These are phyloP conservation scores for Cytospora mali DNA, from an alignment of 2,329 filamentous ascomycete genomes.

Conservation along the genomic window DNA sequence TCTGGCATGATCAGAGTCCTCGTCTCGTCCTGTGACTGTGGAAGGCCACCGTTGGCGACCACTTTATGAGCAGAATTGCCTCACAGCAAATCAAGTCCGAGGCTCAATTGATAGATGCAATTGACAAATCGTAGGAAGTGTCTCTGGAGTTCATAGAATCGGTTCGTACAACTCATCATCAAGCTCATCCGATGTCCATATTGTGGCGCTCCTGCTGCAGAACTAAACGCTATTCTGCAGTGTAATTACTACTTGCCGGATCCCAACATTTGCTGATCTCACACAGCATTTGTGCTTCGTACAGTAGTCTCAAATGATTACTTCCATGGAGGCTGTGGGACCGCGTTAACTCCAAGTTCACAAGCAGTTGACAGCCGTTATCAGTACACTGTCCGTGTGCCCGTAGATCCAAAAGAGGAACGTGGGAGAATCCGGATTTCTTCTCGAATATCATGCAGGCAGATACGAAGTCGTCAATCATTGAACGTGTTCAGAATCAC, in stretches of 20 bases:
- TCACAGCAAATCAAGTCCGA: background rate
- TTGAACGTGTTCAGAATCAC: background rate
- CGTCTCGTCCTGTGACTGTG: background rate
- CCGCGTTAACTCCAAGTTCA: background rate
- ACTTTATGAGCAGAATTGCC: background rate
- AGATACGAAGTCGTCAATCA: constrained; percentile 15
- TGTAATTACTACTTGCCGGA: constrained; percentile 20
- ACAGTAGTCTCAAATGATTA: constrained; percentile 1
- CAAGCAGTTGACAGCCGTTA: constrained; percentile 14
- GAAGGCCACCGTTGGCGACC: background rate
- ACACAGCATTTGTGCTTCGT: constrained; percentile 20
- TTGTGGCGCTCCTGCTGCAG: constrained; percentile 12
- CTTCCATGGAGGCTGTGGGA: constrained; percentile 8
- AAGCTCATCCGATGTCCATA: constrained; percentile 3
- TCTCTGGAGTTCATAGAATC: background rate
- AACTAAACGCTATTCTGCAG: constrained; percentile 18
- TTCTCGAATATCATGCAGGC: constrained; percentile 10
- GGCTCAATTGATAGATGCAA: background rate
- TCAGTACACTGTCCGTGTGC: constrained; percentile 5
- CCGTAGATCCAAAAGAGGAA: constrained; percentile 6
- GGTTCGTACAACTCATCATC: background rate
- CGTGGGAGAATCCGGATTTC: constrained; percentile 6
- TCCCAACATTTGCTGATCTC: constrained; percentile 14
- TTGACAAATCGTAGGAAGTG: background rate
- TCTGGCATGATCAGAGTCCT: background rate